Evolutionary conservation across 106 monocot species (phyloP).

Genomic region (Dendrobium chrysotoxum): DNA sequence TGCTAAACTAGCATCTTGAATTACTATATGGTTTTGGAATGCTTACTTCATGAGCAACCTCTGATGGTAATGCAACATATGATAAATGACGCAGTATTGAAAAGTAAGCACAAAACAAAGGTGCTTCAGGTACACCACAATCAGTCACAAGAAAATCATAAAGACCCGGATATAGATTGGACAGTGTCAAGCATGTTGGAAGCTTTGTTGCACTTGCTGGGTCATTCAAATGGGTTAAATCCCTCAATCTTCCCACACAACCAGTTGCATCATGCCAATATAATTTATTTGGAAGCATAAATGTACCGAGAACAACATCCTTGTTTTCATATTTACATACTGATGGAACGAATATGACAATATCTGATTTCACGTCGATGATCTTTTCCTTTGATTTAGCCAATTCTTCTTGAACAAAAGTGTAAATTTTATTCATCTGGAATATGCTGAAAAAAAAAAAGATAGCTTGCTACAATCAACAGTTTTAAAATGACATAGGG

Average conservation of each 20-base stretch:
- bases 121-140: constrained; percentile 36
- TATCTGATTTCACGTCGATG: constrained; percentile 16
- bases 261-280: constrained; percentile 67
- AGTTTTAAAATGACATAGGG: too few relatives aligned
- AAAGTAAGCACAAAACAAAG: constrained; percentile 28
- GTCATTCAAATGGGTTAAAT: background rate
- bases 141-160: constrained; percentile 46
- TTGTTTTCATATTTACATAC: background rate
- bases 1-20: background rate
- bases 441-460: constrained; percentile 28
- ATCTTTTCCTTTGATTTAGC: constrained; percentile 9
- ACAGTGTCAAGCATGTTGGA: constrained; percentile 15
- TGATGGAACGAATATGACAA: constrained; percentile 44
- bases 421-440: constrained; percentile 49
- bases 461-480: background rate
- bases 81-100: constrained; percentile 36
- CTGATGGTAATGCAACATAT: constrained; percentile 28
- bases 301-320: constrained; percentile 28
- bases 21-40: background rate
- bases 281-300: constrained; percentile 33
- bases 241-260: constrained; percentile 28
- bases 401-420: constrained; percentile 32
- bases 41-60: constrained; percentile 39
- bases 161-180: constrained; percentile 37
- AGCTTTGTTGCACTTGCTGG: background rate